phyloP scores from a whole-genome alignment of 176 grass and related monocot species.

The Hordeum marinum region DNA sequence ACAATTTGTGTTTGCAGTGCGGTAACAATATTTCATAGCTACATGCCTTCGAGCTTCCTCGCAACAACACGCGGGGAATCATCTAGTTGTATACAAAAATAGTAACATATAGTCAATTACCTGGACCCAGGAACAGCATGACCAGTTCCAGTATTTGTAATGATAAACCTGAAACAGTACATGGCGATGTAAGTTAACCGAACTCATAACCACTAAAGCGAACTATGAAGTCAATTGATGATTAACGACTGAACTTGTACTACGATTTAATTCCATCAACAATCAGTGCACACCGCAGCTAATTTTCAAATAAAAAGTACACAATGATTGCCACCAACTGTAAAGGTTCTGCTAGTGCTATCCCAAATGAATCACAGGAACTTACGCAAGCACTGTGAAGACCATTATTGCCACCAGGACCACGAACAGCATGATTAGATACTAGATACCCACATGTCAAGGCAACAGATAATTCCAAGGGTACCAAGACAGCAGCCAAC shows the following conservation, averaged over 20 bases:
- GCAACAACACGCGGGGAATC: too few species aligned
- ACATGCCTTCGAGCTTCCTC: too few species aligned
- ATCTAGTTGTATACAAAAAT: background rate
- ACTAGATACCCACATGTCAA: conserved; percentile 66
- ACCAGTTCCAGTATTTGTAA: conserved; percentile 83
- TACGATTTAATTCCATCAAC: conserved; percentile 15
- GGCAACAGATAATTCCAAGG: conserved; percentile 42
- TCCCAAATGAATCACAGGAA: conserved; percentile 7
- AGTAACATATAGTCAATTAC: conserved; percentile 32
- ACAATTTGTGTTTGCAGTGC: too few species aligned
- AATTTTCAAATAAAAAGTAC: conserved; percentile 25
- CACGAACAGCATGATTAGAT: conserved; percentile 72
- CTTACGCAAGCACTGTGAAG: conserved; percentile 93
- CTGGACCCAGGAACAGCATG: conserved; percentile 69
- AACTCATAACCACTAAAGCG: background rate
- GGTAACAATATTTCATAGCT: too few species aligned
- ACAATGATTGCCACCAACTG: background rate
- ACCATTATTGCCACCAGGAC: conserved; percentile 92
- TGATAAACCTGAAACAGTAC: conserved; percentile 79
- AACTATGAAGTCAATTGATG: background rate
- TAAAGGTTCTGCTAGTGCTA: background rate
- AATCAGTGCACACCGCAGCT: conserved; percentile 3
- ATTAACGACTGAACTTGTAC: background rate
- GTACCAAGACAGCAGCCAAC: background rate
- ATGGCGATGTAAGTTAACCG: background rate